Evolutionary conservation across 352 stramenopile genomes (phyloP).

Genomic region (Phytophthora megakarya): DNA sequence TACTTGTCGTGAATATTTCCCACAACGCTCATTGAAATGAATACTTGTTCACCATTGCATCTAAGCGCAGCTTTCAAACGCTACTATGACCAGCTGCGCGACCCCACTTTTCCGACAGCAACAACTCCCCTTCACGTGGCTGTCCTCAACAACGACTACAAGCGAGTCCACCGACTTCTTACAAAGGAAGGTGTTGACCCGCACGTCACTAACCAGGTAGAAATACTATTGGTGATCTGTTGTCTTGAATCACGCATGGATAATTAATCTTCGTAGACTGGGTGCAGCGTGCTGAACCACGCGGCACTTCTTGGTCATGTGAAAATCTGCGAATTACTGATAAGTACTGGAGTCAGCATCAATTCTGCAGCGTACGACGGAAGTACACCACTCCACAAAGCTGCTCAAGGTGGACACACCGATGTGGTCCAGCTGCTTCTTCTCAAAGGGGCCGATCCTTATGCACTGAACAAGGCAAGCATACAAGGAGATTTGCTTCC

Average conservation of each 20-base stretch:
- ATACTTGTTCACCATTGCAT: conserved; percentile 18
- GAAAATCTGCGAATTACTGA: conserved; percentile 35
- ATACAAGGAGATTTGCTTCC: background rate
- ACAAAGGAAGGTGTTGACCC: conserved; percentile 4
- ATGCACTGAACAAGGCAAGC: conserved; percentile 30
- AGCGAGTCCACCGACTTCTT: conserved; percentile 21
- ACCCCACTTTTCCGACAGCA: conserved; percentile 13
- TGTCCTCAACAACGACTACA: conserved; percentile 37
- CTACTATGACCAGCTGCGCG: conserved; percentile 35
- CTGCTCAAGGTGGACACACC: conserved; percentile 34
- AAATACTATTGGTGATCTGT: background rate
- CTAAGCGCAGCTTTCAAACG: conserved; percentile 40
- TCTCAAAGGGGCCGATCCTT: conserved; percentile 19
- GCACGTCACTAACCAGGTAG: conserved; percentile 34
- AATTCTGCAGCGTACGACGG: conserved; percentile 21
- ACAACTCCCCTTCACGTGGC: conserved; percentile 42
- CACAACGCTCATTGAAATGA: conserved; percentile 6
- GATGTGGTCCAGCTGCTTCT: conserved; percentile 35
- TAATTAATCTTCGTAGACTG: conserved; percentile 24
- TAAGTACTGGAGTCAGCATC: conserved; percentile 25
- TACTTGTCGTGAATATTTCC: no score
- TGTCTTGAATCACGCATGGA: background rate
- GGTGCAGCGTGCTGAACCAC: conserved; percentile 39
- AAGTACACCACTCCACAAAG: conserved; percentile 48
- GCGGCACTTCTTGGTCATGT: conserved; percentile 40